Conservation (phyloP, 345 rosid species). For the Orychophragmus violaceus region DNA sequence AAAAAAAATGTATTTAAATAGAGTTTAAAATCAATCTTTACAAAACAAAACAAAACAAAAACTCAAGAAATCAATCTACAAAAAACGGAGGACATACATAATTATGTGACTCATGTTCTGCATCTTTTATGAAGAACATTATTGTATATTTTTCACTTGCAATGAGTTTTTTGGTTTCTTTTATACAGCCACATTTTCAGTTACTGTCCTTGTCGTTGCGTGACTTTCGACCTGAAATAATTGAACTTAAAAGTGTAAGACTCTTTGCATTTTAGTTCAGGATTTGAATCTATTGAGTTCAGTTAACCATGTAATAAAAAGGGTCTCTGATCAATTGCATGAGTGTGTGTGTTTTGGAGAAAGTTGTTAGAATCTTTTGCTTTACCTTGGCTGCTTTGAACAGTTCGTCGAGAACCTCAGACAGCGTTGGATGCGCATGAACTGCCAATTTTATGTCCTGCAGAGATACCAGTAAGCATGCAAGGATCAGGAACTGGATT, state of each 20-base stretch:
- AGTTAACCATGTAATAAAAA: not conserved
- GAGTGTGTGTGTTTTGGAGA: not conserved
- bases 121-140: too few species aligned
- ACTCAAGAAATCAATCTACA: too few species aligned
- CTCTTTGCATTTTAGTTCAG: not conserved
- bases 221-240: slow-evolving; percentile 25
- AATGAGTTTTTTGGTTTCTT: too few species aligned
- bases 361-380: not conserved
- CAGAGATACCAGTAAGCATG: slow-evolving; percentile 19
- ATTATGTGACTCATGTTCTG: too few species aligned
- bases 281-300: not conserved
- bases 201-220: slow-evolving; percentile 16
- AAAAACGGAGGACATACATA: too few species aligned
- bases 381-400: slow-evolving; percentile 94
- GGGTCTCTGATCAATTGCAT: not conserved
- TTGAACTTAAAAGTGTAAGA: not conserved
- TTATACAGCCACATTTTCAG: slow-evolving; percentile 29
- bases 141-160: too few species aligned
- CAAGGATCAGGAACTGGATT: slow-evolving; percentile 15
- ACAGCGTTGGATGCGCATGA: slow-evolving; percentile 97
- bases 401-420: slow-evolving; percentile 96
- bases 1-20: too few species aligned
- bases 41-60: too few species aligned
- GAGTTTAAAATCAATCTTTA: too few species aligned
- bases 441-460: slow-evolving; percentile 94